Evolutionary conservation across 1,284 basidiomycete species (phyloP).

Genomic region (Heliocybe sulcata): DNA sequence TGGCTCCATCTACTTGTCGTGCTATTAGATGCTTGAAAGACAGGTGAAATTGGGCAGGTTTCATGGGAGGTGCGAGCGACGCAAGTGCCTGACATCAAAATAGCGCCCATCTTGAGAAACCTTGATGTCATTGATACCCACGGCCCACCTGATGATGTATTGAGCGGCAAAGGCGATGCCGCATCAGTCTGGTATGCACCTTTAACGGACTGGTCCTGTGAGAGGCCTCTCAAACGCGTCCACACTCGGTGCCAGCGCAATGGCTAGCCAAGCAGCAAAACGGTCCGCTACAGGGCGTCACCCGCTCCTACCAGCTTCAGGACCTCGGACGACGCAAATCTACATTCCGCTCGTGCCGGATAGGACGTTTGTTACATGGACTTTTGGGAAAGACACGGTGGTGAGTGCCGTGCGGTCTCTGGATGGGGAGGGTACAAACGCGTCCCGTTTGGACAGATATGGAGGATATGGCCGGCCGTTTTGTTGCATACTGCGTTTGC

Average conservation of each 20-base stretch:
- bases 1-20: too few species aligned
- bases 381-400: constrained; percentile 54
- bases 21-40: too few species aligned
- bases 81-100: too few species aligned
- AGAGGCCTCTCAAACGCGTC: not conserved
- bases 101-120: too few species aligned
- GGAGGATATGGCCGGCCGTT: constrained; percentile 64
- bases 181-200: too few species aligned
- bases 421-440: not conserved
- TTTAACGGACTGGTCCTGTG: too few species aligned
- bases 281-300: constrained; percentile 20
- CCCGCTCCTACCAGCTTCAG: constrained; percentile 21
- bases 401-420: constrained; percentile 19
- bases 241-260: not conserved
- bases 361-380: constrained; percentile 39
- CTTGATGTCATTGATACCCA: too few species aligned
- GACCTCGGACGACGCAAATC: constrained; percentile 6
- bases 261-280: not conserved
- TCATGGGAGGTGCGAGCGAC: too few species aligned
- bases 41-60: too few species aligned
- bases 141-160: too few species aligned
- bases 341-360: constrained; percentile 14
- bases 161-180: too few species aligned
- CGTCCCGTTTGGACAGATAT: constrained; percentile 34
- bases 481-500: constrained; percentile 53